Base-by-base conservation (phyloP, 2,329 filamentous ascomycete species). In the Pseudocercospora vitis region DNA sequence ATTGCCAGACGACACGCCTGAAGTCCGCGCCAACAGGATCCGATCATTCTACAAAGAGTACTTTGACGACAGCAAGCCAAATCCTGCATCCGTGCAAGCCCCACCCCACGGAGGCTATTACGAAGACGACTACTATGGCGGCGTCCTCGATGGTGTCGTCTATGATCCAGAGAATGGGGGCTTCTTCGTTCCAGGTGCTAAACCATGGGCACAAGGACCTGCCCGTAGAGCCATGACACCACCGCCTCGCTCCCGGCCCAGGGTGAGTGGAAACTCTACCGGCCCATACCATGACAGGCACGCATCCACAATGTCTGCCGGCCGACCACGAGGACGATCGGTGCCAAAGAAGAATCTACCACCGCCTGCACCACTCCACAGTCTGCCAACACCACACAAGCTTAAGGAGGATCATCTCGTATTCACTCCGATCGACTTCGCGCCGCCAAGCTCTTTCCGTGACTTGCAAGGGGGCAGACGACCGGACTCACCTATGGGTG, bases 21-120 rank as follows among this genome's bases (percentile, higher is more conserved):
- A 97, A 71, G 86, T 92, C 67, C 85, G 94, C 65, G 94, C 94
- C 60, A 97, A 96, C 77, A 86, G 94, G 54, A 99, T 99, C 63
- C 84, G 94, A 70, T 99, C 94, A 3, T 99, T 99, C 77, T 99
- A 99, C 78, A 96, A 96, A 76, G 94, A 99, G 70, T 99, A 99
- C 76, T 99, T 99, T 65, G 94, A 97, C 62, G 92, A 96, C 35
- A 83, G 78, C 55, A 88, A 84, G 68, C 71, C 74, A 2, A 74
- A 73, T 35, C 69, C 70, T 9, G 65, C 57, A 23, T 45, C 42
- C 7, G 65, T 57, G 14, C 59, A 65, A 21, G 66, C 91, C 71
- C 86, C 49, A 12, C 46, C 49, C 14, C 53, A 37, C 11, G 48
- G 52, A 8, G 49, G 46, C 24, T 44, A 47, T 16, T 56, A 88